Percentiles rank a stretch among this genome's conserved stretches.
These are phyloP conservation scores for Tubosaeta sp. DNA, from an alignment of 768 basidiomycete species.

Conservation along the genomic window DNA sequence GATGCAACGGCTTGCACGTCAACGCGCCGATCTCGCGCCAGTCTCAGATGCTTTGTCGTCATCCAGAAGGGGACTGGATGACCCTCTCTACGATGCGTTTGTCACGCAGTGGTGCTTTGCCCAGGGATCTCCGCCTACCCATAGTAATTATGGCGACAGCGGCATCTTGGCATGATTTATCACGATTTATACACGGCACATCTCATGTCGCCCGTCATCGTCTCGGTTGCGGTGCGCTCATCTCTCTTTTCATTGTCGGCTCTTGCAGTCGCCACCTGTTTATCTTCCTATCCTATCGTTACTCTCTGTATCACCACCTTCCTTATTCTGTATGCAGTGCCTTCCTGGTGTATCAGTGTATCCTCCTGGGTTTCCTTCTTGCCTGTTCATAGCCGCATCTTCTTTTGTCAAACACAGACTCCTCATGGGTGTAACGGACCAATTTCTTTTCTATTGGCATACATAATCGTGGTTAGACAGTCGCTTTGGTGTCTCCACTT, in stretches of 20 bases:
- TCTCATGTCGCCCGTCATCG: neutral
- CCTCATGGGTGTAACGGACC: neutral
- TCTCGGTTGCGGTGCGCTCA: neutral
- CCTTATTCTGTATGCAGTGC: neutral
- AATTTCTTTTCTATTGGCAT: neutral
- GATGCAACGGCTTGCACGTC: neutral
- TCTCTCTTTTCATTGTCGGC: neutral
- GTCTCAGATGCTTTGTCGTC: conserved; percentile 23
- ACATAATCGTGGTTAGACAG: too few relatives aligned
- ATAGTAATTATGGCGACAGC: conserved; percentile 7
- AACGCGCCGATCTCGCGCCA: neutral
- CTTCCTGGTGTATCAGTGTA: neutral
- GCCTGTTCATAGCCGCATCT: neutral
- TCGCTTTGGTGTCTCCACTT: neutral
- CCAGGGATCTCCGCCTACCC: conserved; percentile 33
- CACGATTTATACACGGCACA: neutral
- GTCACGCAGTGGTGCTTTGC: conserved; percentile 70
- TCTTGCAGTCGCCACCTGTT: neutral
- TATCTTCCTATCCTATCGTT: neutral
- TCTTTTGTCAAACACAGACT: neutral
- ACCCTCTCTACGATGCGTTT: conserved; percentile 53
- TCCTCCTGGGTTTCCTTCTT: neutral
- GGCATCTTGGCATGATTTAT: conserved; percentile 18
- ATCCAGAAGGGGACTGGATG: neutral
- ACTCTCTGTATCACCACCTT: neutral